A percentile compares a stretch with the other conserved stretches of the same genome.
These are phyloP conservation scores for Flaveria trinervia DNA, from an alignment of 129 eudicot genomes.

Conservation along the genomic window DNA sequence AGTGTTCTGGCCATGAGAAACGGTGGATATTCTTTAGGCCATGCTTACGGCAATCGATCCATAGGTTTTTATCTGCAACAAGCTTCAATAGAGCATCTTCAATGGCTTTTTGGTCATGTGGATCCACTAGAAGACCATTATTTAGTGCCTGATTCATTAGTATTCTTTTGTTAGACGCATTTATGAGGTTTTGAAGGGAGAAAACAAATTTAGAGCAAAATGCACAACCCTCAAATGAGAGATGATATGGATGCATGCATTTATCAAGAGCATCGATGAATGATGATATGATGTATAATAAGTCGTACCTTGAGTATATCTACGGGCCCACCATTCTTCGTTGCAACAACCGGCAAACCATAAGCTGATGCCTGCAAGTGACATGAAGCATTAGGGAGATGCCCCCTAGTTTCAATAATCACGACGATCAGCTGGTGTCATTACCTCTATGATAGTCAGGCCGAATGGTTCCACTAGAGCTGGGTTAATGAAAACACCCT, in stretches of 20 bases:
- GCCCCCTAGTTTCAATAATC: background rate
- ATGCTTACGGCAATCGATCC: constrained; percentile 72
- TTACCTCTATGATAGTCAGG: constrained; percentile 74
- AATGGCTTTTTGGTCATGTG: constrained; percentile 80
- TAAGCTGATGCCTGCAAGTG: constrained; percentile 78
- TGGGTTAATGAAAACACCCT: constrained; percentile 91
- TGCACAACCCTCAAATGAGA: background rate
- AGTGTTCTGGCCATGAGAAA: constrained; percentile 91
- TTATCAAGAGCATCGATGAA: background rate
- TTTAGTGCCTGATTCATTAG: constrained; percentile 59
- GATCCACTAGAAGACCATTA: constrained; percentile 81
- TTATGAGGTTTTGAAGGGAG: background rate
- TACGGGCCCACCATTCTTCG: constrained; percentile 81
- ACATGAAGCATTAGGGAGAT: constrained; percentile 13
- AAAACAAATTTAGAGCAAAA: background rate
- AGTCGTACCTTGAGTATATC: constrained; percentile 69
- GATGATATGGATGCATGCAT: background rate
- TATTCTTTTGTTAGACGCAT: constrained; percentile 16
- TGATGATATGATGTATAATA: background rate
- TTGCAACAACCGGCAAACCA: constrained; percentile 82
- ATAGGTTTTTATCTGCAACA: constrained; percentile 72
- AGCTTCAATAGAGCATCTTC: constrained; percentile 88
- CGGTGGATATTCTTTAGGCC: constrained; percentile 75
- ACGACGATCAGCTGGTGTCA: background rate
- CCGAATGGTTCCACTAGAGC: constrained; percentile 89